Base-by-base conservation (phyloP, 495 filamentous ascomycete genomes). In the Paragyromitra xinjiangensis region DNA sequence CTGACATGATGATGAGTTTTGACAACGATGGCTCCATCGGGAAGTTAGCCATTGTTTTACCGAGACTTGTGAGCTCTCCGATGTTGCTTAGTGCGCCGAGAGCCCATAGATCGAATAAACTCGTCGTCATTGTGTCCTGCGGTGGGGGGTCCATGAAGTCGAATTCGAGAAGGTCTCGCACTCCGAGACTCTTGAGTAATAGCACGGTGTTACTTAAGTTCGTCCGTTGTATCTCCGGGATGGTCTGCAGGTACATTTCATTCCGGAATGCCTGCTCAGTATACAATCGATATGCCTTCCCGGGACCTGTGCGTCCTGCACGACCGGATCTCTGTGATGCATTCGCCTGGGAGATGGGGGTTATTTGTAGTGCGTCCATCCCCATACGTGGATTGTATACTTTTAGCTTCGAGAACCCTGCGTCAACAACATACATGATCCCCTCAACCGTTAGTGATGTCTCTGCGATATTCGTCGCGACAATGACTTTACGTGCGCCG, bases 61-160 rank as follows among this genome's bases (percentile, higher is more conserved):
- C 96, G 1, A 98, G 87, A 1, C 88, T 85, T 0, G 96, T 99
- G 24, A 99, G 87, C 69, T 97, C 94, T 39, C 96, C 96, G 6
- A 99, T 88, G 81, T 98, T 97, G 79, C 96, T 92, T 26, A 99
- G 84, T 1, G 96, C 96, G 2, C 96, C 96, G 11, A 99, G 87
- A 0, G 96, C 94, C 96, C 96, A 99, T 12, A 99, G 89, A 81
- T 99, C 96, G 86, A 98, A 99, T 2, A 99, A 88, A 0, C 94
- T 97, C 0, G 96, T 99, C 8, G 93, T 93, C 80, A 99, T 99
- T 5, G 94, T 97, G 75, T 99, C 96, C 84, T 99, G 96, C 0
- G 96, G 95, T 6, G 96, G 96, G 0, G 96, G 95, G 78, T 99
- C 96, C 94, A 99, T 97, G 80, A 99, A 99, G 82, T 98, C 94